phyloP scores from a whole-genome alignment of 306 rosid genomes.

The Corylus heterophylla region DNA sequence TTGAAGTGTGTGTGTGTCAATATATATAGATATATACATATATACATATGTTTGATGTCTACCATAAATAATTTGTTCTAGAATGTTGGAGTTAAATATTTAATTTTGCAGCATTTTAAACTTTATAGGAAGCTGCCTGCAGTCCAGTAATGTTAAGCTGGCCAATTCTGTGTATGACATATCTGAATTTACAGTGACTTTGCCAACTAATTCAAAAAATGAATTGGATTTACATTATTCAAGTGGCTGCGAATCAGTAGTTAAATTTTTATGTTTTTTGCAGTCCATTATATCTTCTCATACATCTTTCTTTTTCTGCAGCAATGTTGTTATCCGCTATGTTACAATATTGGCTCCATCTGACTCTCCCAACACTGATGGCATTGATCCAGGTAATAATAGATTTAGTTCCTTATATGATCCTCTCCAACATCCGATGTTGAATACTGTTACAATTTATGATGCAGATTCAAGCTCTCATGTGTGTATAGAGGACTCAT shows the following conservation, averaged over 20 bases:
- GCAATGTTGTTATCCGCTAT: constrained; percentile 78
- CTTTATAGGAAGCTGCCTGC: neutral
- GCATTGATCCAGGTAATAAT: constrained; percentile 84
- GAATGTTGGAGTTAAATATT: neutral
- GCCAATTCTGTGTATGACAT: neutral
- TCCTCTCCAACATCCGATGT: too few species aligned
- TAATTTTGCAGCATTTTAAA: neutral
- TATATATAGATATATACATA: neutral
- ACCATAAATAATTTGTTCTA: neutral
- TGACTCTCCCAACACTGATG: constrained; percentile 98
- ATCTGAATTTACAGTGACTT: too few species aligned
- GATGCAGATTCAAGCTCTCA: constrained; percentile 79
- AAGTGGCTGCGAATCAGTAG: too few species aligned
- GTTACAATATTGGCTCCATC: constrained; percentile 85
- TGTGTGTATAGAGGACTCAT: constrained; percentile 89
- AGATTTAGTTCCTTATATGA: neutral
- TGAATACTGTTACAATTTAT: neutral
- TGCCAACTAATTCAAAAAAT: too few species aligned
- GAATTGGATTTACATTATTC: too few species aligned
- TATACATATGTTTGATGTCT: too few species aligned
- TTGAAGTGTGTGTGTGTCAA: neutral
- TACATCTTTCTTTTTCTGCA: constrained; percentile 42
- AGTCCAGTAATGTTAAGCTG: neutral
- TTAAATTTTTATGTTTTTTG: constrained; percentile 6
- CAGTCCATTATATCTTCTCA: constrained; percentile 8